Base-by-base conservation (phyloP, 495 filamentous ascomycete genomes). In the Evansstolkia leycettana region DNA sequence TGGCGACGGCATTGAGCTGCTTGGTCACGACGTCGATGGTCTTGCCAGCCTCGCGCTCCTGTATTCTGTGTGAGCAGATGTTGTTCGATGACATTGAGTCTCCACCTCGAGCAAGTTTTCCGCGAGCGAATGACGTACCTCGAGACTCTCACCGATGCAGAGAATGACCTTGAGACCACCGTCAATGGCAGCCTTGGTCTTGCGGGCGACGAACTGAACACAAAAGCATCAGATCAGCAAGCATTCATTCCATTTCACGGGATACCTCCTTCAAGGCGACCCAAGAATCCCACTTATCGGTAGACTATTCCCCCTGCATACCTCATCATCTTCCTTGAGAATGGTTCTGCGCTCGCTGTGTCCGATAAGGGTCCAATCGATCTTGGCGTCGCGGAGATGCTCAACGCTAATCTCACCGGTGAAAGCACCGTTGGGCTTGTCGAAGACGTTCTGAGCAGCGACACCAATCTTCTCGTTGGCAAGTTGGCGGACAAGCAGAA, bases 351-450 rank as follows among this genome's bases (percentile, higher is more conserved):
- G 76, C 76, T 98, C 90, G 42, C 78, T 85, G 73, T 98, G 92
- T 39, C 90, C 90, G 34, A 89, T 70, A 50, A 98, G 74, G 36
- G 79, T 72, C 90, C 90, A 96, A 52, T 78, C 72, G 52, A 98
- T 80, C 48, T 73, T 75, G 62, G 70, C 73, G 59, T 95, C 90
- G 57, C 79, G 78, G 49, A 98, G 75, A 64, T 98, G 92, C 41
- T 77, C 66, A 39, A 86, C 86, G 46, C 75, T 81, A 67, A 98
- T 92, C 64, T 96, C 90, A 51, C 92, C 90, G 17, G 90, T 98
- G 72, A 83, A 95, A 40, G 92, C 90, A 48, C 92, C 90, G 57
- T 93, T 88, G 54, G 85, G 84, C 70, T 87, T 88, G 72, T 95
- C 80, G 64, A 75, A 96, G 60, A 95, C 84, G 53, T 98, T 95